These are phyloP conservation scores for Mucor indicus DNA, from an alignment of 371 early-diverging fungal genomes.

Conservation along the genomic window DNA sequence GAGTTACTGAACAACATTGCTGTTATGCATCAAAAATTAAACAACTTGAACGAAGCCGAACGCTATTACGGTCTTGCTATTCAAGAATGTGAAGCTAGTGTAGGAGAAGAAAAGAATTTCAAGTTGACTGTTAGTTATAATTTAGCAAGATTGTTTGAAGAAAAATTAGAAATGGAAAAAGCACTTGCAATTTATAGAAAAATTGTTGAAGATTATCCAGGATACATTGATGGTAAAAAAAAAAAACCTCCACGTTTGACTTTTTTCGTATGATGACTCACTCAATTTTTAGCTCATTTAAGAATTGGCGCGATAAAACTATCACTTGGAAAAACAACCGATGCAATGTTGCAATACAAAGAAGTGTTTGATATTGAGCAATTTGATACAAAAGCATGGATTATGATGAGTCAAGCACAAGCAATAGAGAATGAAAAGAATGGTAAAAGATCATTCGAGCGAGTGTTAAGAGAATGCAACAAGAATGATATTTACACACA, in stretches of 20 bases:
- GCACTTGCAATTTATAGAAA: conserved; percentile 68
- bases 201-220: conserved; percentile 64
- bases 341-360: conserved; percentile 63
- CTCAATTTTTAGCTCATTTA: conserved; percentile 47
- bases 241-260: too few relatives aligned
- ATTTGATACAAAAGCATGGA: conserved; percentile 63
- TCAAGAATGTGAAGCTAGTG: conserved; percentile 26
- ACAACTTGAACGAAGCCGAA: conserved; percentile 34
- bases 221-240: conserved; percentile 62
- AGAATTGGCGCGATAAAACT: conserved; percentile 76
- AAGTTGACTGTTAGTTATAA: conserved; percentile 76
- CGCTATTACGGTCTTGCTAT: conserved; percentile 37
- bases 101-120: conserved; percentile 18
- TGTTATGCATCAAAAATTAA: conserved; percentile 62
- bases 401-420: conserved; percentile 72
- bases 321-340: conserved; percentile 41
- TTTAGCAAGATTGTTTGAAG: conserved; percentile 78
- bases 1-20: conserved; percentile 85
- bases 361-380: conserved; percentile 65
- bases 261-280: too few relatives aligned
- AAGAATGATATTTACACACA: conserved; percentile 81
- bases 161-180: conserved; percentile 48
- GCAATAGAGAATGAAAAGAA: conserved; percentile 55
- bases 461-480: conserved; percentile 74
- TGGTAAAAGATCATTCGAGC: conserved; percentile 72